Conservation (phyloP, 768 basidiomycete species). For the Rhizopogon vesiculosus region DNA sequence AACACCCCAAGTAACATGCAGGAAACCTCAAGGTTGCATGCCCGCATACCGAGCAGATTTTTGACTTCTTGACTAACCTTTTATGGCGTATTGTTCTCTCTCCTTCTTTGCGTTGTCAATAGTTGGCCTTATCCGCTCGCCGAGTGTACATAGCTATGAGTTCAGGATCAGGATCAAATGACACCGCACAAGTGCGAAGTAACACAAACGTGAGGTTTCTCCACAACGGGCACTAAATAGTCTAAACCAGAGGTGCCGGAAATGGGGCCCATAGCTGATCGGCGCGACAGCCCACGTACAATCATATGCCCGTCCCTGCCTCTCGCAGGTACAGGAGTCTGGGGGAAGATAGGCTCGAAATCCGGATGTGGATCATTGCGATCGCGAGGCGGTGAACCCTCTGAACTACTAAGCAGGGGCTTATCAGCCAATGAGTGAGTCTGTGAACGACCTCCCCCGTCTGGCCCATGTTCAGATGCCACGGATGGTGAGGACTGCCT, state of each 20-base stretch:
- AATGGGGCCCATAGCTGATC: not conserved
- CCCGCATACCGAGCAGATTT: not conserved
- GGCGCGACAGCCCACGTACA: conserved; percentile 9
- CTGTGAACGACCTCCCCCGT: not conserved
- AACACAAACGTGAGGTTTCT: conserved; percentile 14
- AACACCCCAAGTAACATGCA: not conserved
- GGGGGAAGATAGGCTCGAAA: conserved; percentile 2
- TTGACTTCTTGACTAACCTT: conserved; percentile 29
- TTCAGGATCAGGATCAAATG: not conserved
- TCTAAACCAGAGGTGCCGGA: conserved; percentile 11
- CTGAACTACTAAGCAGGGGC: conserved; percentile 6
- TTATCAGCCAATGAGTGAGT: conserved; percentile 3
- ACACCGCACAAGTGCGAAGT: not conserved
- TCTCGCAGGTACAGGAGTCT: conserved; percentile 3
- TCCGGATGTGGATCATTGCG: conserved; percentile 4
- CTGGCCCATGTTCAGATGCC: conserved; percentile 2
- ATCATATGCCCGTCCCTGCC: conserved; percentile 11
- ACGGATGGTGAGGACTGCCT: not conserved
- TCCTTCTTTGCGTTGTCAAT: conserved; percentile 42
- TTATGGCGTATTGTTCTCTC: conserved; percentile 39
- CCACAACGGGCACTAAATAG: conserved; percentile 22
- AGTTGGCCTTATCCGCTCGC: conserved; percentile 53
- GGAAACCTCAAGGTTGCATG: conserved; percentile 5
- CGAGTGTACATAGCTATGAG: conserved; percentile 33
- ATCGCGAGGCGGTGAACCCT: not conserved